phyloP scores from a whole-genome alignment of 2,329 filamentous ascomycete genomes.

The Shiraia bambusicola region DNA sequence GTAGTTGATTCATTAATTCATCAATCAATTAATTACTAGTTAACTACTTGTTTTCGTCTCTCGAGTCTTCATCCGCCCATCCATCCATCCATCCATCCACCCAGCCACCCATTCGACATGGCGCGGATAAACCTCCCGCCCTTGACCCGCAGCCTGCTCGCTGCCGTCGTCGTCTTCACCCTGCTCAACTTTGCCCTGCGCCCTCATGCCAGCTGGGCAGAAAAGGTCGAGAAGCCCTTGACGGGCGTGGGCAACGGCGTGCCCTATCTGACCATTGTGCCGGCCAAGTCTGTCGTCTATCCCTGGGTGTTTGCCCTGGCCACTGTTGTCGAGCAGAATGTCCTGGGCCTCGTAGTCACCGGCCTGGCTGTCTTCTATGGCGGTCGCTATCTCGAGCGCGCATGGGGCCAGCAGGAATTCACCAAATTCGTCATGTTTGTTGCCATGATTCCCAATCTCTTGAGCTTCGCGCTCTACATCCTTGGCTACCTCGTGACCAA shows the following conservation, averaged over 20 bases:
- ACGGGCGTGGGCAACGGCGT: constrained; percentile 63
- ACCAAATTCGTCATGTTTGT: constrained; percentile 83
- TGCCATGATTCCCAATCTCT: constrained; percentile 75
- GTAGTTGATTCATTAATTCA: too few species aligned
- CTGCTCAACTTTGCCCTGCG: constrained; percentile 78
- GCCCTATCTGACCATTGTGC: constrained; percentile 85
- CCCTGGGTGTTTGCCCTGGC: constrained; percentile 91
- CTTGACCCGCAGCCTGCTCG: constrained; percentile 79
- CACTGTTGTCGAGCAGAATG: constrained; percentile 87
- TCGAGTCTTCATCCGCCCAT: neutral
- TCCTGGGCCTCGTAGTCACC: constrained; percentile 80
- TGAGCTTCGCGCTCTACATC: constrained; percentile 73
- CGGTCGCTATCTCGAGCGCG: constrained; percentile 90
- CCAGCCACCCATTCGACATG: constrained; percentile 51
- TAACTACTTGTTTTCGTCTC: too few species aligned
- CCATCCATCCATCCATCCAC: neutral
- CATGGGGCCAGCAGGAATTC: constrained; percentile 90
- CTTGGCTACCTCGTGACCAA: constrained; percentile 71
- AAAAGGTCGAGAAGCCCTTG: constrained; percentile 49
- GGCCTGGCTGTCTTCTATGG: constrained; percentile 83
- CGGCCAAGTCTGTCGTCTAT: constrained; percentile 78
- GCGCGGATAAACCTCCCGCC: constrained; percentile 90
- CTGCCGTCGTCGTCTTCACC: constrained; percentile 73
- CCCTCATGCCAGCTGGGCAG: constrained; percentile 43
- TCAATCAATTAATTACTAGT: too few species aligned